These are phyloP conservation scores for Pontederia paniculata DNA, from an alignment of 176 grass and related monocot genomes.

Conservation along the genomic window DNA sequence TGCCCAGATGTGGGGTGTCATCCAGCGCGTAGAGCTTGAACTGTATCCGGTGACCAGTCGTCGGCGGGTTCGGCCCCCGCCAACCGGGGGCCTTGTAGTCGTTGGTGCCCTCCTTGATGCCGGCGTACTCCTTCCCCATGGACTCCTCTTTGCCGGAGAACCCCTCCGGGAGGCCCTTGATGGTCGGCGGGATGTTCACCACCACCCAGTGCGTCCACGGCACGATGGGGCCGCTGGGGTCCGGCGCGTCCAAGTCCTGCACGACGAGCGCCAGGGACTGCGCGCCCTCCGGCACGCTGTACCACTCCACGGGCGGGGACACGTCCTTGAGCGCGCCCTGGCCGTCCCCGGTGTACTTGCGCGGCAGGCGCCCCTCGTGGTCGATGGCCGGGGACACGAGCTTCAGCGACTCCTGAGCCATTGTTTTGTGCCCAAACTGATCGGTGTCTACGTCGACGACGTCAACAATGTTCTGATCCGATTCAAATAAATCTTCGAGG, in stretches of 20 bases:
- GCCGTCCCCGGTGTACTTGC: conserved; percentile 59
- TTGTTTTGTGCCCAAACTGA: no score
- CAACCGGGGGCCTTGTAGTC: conserved; percentile 78
- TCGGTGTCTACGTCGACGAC: no score
- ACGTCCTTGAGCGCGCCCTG: conserved; percentile 78
- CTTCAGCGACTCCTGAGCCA: conserved; percentile 61
- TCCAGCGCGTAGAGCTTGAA: conserved; percentile 84
- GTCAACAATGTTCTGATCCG: no score
- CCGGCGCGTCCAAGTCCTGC: conserved; percentile 53
- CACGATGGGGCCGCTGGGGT: conserved; percentile 25
- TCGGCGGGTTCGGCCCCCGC: conserved; percentile 45
- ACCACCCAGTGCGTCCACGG: conserved; percentile 98
- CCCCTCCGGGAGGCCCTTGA: conserved; percentile 58
- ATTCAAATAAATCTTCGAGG: no score
- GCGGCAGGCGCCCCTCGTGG: conserved; percentile 46
- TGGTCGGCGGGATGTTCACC: conserved; percentile 46
- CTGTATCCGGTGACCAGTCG: conserved; percentile 44
- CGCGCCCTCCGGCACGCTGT: conserved; percentile 65
- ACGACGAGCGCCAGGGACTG: conserved; percentile 54
- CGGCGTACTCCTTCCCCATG: conserved; percentile 9
- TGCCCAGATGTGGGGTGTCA: conserved; percentile 48
- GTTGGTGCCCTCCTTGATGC: conserved; percentile 74
- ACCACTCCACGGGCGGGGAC: conserved; percentile 88
- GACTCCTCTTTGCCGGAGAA: conserved; percentile 37
- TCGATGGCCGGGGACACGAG: conserved; percentile 51